Evolutionary conservation across 1,284 basidiomycete genomes (phyloP), one percentile per base, ranked within the genome.

Genomic region (Ganoderma lingzhi): DNA sequence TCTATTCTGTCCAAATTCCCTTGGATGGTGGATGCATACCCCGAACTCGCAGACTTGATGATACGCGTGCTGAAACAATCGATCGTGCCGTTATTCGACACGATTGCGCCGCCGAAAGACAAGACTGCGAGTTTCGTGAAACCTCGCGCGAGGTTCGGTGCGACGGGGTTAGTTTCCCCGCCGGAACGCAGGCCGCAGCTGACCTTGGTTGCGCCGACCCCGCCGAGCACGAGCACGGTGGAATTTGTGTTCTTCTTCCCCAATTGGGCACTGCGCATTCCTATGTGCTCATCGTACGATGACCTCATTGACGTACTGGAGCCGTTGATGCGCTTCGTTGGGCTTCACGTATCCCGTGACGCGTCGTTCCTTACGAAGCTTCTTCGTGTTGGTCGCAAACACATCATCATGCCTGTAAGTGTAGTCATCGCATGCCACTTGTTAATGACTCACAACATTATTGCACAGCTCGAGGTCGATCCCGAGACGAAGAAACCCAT

Each of bases 191-290:
- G 90, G 77, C 83, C 86, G 14, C 77, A 86, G 39, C 80, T 95
- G 35, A 94, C 93, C 0, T 81, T 93, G 1, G 86, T 86, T 78
- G 91, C 90, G 14, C 95, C 95, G 1, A 87, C 88, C 8, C 94
- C 96, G 23, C 93, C 94, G 0, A 85, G 88, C 70, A 95, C 94
- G 15, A 86, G 83, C 67, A 86, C 83, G 6, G 86, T 86, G 30
- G 90, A 92, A 59, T 96, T 93, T 76, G 88, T 94, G 10, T 98
- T 96, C 85, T 98, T 98, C 85, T 97, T 92, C 80, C 90, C 95
- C 2, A 84, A 89, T 63, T 98, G 96, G 96, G 79, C 81, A 17
- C 88, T 93, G 62, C 85, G 87, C 53, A 82, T 96, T 44, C 94
- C 94, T 15, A 75, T 88, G 35, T 93, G 92, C 77, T 82, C 83